Conservation (phyloP, 2,329 filamentous ascomycete species). For the Stachybotrys chlorohalonatus region DNA sequence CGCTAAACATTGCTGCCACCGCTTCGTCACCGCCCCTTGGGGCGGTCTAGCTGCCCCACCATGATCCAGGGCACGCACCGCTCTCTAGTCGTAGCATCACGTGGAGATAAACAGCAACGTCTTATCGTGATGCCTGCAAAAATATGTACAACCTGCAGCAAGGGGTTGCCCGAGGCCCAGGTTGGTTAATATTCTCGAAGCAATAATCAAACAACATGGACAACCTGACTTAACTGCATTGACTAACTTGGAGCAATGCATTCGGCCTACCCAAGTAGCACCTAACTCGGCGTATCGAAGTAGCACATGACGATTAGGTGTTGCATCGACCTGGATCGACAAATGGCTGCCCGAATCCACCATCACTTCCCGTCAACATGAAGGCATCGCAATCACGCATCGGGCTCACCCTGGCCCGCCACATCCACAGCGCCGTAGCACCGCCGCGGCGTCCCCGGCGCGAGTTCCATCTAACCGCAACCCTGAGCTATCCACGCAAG, state of each 20-base stretch:
- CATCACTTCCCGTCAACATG: slow-evolving; percentile 14
- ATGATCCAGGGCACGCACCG: background rate
- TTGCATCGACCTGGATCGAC: no score
- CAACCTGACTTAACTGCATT: no score
- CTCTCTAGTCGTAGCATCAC: background rate
- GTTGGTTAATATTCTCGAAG: background rate
- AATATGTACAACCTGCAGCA: background rate
- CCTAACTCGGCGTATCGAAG: no score
- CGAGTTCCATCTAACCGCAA: slow-evolving; percentile 37
- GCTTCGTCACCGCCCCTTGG: slow-evolving; percentile 9
- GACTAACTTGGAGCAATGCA: no score
- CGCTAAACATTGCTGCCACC: background rate
- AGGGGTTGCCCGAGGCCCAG: background rate
- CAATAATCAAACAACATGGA: no score
- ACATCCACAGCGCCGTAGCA: slow-evolving; percentile 17
- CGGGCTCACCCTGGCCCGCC: slow-evolving; percentile 17
- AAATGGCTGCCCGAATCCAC: background rate
- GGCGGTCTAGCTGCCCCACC: slow-evolving; percentile 10
- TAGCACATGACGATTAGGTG: no score
- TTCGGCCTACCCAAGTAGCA: no score
- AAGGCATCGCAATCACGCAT: slow-evolving; percentile 21
- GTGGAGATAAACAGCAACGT: background rate
- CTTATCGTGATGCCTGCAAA: background rate
- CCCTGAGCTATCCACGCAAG: slow-evolving; percentile 39
- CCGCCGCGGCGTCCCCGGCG: slow-evolving; percentile 18